Conservation (phyloP, 148 eudicot genomes). For the Rhododendron mucronatum region DNA sequence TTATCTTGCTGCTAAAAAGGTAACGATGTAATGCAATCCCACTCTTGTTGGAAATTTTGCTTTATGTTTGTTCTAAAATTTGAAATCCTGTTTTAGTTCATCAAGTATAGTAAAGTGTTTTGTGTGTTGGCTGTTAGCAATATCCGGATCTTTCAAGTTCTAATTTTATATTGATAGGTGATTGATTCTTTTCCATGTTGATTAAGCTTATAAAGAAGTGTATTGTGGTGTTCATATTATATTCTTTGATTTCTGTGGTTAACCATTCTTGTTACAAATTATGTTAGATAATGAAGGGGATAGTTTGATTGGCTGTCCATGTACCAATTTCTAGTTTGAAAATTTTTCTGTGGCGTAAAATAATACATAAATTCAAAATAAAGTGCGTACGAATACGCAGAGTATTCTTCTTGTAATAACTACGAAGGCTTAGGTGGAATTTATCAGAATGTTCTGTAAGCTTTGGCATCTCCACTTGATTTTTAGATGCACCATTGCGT, state of each 20-base stretch:
- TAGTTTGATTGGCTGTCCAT: not conserved
- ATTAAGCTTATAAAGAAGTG: not conserved
- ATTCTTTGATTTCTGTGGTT: not conserved
- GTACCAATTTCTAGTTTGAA: not conserved
- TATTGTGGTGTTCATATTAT: not conserved
- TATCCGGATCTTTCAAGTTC: not conserved
- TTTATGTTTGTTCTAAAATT: not conserved
- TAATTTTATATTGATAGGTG: not conserved
- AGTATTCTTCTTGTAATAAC: too few relatives aligned
- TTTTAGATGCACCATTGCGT: not conserved
- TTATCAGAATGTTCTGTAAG: not conserved
- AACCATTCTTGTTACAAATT: not conserved
- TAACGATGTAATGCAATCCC: slow-evolving; percentile 9
- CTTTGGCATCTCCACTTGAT: not conserved
- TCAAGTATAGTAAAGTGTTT: not conserved
- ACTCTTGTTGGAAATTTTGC: not conserved
- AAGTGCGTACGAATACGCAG: too few relatives aligned
- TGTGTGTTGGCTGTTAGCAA: not conserved
- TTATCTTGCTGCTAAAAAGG: slow-evolving; percentile 91
- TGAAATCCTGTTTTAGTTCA: not conserved
- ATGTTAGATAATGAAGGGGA: not conserved
- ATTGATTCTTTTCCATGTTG: not conserved
- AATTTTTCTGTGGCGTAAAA: not conserved
- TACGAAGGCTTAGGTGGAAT: not conserved
- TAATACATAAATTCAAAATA: not conserved